Base-by-base conservation (phyloP, 768 basidiomycete species). In the Russula griseocarnosa region DNA sequence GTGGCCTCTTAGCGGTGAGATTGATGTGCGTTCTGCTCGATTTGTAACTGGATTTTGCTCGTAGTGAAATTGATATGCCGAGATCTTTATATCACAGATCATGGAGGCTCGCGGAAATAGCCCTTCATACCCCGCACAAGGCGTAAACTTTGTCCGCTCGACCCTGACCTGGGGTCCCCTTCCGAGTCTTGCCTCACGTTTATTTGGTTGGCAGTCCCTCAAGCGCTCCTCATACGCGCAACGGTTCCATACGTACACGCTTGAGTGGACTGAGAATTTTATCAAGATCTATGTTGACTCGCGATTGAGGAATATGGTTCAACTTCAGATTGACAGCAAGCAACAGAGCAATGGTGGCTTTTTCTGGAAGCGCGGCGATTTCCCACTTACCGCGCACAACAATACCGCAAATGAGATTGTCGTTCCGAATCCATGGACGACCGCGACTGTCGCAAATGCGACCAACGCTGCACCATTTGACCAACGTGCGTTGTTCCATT, bases 121-220 rank as follows among this genome's bases (percentile, higher is more conserved):
- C 22, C 75, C 76, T n/a, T 72, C 74, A 14, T 78, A 82, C 70
- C 63, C 73, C 11, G 75, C 71, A 0, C 76, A 79, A 67, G 81
- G 81, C 55, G 71, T 74, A 61, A 79, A 81, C 72, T 81, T 75
- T 65, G 77, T 80, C 24, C 77, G 85, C 61, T 80, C 84, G 6
- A 78, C 82, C 36, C 74, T 94, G 24, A 85, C 85, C 72, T 94
- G 87, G 75, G 92, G 90, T 3, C 82, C 83, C 42, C 70, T 83
- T 10, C 69, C 75, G 49, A 66, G 74, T 0, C 70, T 83, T 1
- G 69, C 80, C 50, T 76, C 75, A 62, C 72, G 75, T 64, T 73
- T 80, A 53, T 77, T 74, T 69, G 81, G 81, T 32, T 81, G 77
- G 75, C 72, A 75, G 70, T 73, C 73, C 53, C 72, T 77, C 69